Base-by-base conservation (phyloP, 345 rosid genomes). In the Eucalyptus polyanthemos region DNA sequence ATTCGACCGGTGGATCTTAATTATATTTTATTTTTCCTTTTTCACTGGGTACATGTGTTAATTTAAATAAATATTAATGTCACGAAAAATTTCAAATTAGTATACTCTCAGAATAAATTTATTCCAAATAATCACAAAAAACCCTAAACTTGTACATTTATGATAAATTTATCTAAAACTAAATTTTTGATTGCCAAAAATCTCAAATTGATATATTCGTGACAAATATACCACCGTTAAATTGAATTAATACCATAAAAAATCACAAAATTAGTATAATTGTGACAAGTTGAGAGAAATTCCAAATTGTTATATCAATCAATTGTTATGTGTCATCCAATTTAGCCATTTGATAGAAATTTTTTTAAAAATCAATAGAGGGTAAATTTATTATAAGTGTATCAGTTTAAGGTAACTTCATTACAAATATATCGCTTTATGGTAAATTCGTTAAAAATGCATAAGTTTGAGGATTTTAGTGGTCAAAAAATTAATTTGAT, bases 191-290 rank as follows among this genome's bases (percentile, higher is more conserved):
- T 0, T 19, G 0, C 0, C 1, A 53, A 53, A 53, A 53, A 53
- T 0, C 5, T 53, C 0, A 21, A 53, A 53, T 1, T 2, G 11
- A 19, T 21, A 53, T 4, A 53, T 53, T 53, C 0, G 0, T 8
- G 58, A 53, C 24, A 53, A 53, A 53, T 53, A 53, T 53, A 19
- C 0, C 0, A 19, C 1, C 0, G 25, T 53, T 53, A 19, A 19
- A 53, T 53, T 19, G 10, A 53, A 53, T 53, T 53, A 53, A 19
- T 53, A 3, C 0, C 10, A 19, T 8, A 19, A 19, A 19, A 6
- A 53, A 53, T 19, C 9, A 51, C 9, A 51, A 16, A 51, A 1
- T 51, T 51, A 1, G 4, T 53, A 53, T 4, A 53, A 19, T 21
- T 19, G 0, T 19, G 5, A 53, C 1, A 53, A 53, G 8, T 2